These are phyloP conservation scores for Mortierella hygrophila DNA, from an alignment of 192 early-diverging fungal species.

Conservation along the genomic window DNA sequence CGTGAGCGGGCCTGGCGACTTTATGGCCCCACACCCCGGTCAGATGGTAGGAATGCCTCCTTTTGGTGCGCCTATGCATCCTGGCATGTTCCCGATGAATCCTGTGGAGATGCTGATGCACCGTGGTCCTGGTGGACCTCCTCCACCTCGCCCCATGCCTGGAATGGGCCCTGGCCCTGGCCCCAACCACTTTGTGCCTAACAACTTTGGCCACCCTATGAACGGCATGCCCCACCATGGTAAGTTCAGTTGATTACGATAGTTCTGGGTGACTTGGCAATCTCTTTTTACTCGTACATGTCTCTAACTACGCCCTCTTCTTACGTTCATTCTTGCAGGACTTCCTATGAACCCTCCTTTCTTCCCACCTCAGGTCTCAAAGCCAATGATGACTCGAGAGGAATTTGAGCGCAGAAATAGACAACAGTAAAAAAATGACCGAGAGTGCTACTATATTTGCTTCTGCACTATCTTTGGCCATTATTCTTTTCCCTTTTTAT, in stretches of 20 bases:
- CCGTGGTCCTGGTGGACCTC: slow-evolving; percentile 38
- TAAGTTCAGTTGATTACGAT: not conserved
- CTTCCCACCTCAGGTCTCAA: slow-evolving; percentile 52
- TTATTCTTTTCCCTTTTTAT: not conserved
- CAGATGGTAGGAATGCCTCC: slow-evolving; percentile 55
- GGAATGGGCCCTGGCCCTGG: slow-evolving; percentile 54
- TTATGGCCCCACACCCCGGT: slow-evolving; percentile 48
- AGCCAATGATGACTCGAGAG: slow-evolving; percentile 54
- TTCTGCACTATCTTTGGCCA: not conserved
- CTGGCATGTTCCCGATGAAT: slow-evolving; percentile 52
- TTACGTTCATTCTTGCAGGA: not conserved
- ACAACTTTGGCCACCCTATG: slow-evolving; percentile 56
- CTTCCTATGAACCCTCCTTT: slow-evolving; percentile 50
- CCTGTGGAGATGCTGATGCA: slow-evolving; percentile 56
- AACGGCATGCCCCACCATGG: slow-evolving; percentile 48
- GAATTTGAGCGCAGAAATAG: slow-evolving; percentile 58
- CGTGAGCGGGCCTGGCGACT: slow-evolving; percentile 50
- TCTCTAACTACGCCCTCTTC: not conserved
- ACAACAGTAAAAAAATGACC: slow-evolving; percentile 33
- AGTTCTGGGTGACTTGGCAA: not conserved
- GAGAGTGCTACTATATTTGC: not conserved
- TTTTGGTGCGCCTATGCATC: slow-evolving; percentile 49
- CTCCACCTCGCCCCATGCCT: slow-evolving; percentile 51
- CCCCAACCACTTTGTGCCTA: slow-evolving; percentile 52
- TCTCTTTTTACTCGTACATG: not conserved